A percentile compares a stretch with the other conserved stretches of the same genome.
Evolutionary conservation across 129 eudicot species (phyloP).

Genomic region (Pulicaria dysenterica): DNA sequence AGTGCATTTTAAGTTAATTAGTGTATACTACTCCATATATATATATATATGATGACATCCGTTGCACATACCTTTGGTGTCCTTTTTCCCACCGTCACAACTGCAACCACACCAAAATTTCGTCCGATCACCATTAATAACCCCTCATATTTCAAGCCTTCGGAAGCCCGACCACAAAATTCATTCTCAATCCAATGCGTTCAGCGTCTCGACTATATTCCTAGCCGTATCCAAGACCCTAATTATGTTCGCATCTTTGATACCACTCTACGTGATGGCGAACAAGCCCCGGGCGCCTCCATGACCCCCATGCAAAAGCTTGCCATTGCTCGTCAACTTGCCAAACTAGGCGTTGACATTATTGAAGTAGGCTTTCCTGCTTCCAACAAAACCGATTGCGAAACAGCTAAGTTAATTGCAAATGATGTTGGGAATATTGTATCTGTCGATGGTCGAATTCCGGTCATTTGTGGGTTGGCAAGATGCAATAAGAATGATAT

Average conservation of each 20-base stretch:
- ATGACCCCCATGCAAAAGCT: slow-evolving; percentile 34
- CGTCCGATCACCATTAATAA: no score
- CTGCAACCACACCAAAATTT: no score
- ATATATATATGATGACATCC: no score
- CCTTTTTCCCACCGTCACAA: no score
- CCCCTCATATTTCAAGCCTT: no score
- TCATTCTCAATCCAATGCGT: no score
- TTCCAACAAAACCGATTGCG: slow-evolving; percentile 25
- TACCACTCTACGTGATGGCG: slow-evolving; percentile 85
- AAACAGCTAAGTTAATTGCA: slow-evolving; percentile 32
- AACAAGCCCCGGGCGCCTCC: slow-evolving; percentile 59
- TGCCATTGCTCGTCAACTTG: slow-evolving; percentile 31
- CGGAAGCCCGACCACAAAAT: no score
- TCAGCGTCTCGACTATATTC: background rate
- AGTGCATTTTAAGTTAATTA: no score
- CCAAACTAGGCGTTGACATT: slow-evolving; percentile 34
- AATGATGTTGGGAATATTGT: slow-evolving; percentile 32
- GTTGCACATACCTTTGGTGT: no score
- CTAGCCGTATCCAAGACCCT: slow-evolving; percentile 48
- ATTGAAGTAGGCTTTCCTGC: slow-evolving; percentile 46
- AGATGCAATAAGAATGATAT: slow-evolving; percentile 75
- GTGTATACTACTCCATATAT: no score
- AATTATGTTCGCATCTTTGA: slow-evolving; percentile 63
- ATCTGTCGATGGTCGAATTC: background rate
- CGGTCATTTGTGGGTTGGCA: slow-evolving; percentile 38